Evolutionary conservation across 805 yeast species (phyloP), one percentile per base, ranked within the genome.

Genomic region (Ogataea nakhonphanomensis): DNA sequence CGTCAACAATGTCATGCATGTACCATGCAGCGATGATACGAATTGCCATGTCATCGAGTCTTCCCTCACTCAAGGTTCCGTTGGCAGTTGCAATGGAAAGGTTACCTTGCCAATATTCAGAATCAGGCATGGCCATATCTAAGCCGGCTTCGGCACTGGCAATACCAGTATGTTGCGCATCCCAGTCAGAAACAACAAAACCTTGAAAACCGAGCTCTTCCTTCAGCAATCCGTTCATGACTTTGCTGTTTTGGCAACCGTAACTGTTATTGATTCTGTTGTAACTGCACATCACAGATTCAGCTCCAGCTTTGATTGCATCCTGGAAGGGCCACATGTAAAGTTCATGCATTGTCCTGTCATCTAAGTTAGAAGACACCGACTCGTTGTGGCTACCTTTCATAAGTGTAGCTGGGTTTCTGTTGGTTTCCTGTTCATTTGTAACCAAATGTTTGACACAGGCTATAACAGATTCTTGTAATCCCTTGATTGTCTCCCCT

Each of bases 291-390:
- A 79, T 75, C n/a, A 79, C 65, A 17, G 78, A 67, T 3, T 79
- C 83, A 21, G 64, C 79, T 24, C 83, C 82, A 7, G 83, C 79
- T 40, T 69, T 68, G 17, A 79, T 66, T 25, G 75, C 74, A 49
- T 79, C 81, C 5, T 81, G 82, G 62, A 76, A 79, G 8, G 85
- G 85, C 84, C 84, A 78, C 33, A 77, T 55, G 54, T 73, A 79
- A 2, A 77, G 54, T 50, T 79, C 85, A 53, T 76, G 84, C 73
- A 79, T 69, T 1, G 79, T 73, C 22, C 79, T 62, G 52, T 78
- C 84, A 41, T 78, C 82, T 32, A 78, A 74, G 43, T 76, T 63
- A 4, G 80, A 65, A 6, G 61, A 58, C 13, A 64, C 54, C 24
- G 75, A 59, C 37, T 66, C 69, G 72, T 73, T 73, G 14, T 64